Conservation (phyloP, 31 red algal species). For the Endocladia muricata region DNA sequence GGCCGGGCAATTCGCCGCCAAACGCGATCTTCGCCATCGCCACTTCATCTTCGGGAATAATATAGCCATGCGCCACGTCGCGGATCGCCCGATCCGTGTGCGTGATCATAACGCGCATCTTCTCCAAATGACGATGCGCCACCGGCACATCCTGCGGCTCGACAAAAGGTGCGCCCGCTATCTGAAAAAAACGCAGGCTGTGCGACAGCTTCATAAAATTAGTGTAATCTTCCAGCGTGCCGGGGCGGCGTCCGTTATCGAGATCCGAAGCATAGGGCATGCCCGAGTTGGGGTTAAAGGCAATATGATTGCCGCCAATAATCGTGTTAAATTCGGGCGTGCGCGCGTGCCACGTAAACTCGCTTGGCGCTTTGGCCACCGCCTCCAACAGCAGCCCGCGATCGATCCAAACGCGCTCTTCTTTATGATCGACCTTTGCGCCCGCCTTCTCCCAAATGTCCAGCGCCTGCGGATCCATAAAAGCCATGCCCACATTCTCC, state of each 20-base stretch:
- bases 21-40: too few relatives aligned
- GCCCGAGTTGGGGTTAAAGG: neutral
- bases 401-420: neutral
- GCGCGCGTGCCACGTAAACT: neutral
- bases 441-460: neutral
- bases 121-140: too few relatives aligned
- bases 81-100: too few relatives aligned
- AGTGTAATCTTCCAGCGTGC: neutral
- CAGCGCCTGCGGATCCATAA: neutral
- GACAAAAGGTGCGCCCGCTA: too few relatives aligned
- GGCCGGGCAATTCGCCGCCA: too few relatives aligned
- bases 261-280: neutral
- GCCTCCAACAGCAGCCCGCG: neutral
- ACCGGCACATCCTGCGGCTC: too few relatives aligned
- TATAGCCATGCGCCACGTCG: neutral
- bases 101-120: too few relatives aligned
- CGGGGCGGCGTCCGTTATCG: neutral
- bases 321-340: neutral
- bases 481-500: neutral
- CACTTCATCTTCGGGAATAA: too few relatives aligned
- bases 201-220: neutral
- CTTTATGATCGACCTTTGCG: neutral
- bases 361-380: neutral
- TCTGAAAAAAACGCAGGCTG: too few relatives aligned
- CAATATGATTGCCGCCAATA: conserved; percentile 1